Percentiles rank a stretch among this genome's conserved stretches.
phyloP scores from a whole-genome alignment of 129 eudicot species.

The Silybum marianum region DNA sequence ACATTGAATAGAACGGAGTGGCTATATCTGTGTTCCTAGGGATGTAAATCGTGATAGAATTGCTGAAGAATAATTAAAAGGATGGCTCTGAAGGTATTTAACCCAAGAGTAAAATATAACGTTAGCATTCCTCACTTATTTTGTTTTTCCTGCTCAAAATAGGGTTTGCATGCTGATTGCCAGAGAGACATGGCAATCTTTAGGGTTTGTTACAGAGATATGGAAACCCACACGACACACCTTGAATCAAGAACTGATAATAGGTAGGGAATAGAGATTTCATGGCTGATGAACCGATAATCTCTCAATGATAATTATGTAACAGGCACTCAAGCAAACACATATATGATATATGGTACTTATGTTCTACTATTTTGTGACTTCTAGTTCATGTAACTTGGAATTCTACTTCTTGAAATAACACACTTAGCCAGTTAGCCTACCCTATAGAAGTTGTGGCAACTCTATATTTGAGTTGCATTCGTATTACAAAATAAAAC shows the following conservation, averaged over 20 bases:
- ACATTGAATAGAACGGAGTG: background rate
- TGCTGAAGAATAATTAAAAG: background rate
- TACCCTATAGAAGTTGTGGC: conserved; percentile 4
- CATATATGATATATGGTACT: background rate
- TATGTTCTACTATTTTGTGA: background rate
- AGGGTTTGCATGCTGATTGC: conserved; percentile 5
- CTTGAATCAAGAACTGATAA: conserved; percentile 7
- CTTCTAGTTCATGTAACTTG: background rate
- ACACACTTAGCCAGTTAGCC: conserved; percentile 2
- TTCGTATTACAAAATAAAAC: background rate
- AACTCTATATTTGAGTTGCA: background rate
- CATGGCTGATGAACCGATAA: background rate
- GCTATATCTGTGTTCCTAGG: background rate
- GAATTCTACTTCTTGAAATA: background rate
- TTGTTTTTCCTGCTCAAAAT: background rate
- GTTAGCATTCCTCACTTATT: background rate
- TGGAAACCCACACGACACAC: background rate
- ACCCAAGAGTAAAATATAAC: background rate
- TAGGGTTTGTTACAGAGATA: conserved; percentile 13
- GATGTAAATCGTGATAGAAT: background rate
- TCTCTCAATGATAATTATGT: background rate
- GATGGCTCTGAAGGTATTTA: background rate
- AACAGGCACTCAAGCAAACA: conserved; percentile 4
- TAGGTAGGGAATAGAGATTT: background rate
- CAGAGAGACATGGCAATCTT: background rate